Percentiles rank a stretch among this genome's conserved stretches.
Evolutionary conservation across 2,329 filamentous ascomycete genomes (phyloP).

Genomic region (Apiospora hydei): DNA sequence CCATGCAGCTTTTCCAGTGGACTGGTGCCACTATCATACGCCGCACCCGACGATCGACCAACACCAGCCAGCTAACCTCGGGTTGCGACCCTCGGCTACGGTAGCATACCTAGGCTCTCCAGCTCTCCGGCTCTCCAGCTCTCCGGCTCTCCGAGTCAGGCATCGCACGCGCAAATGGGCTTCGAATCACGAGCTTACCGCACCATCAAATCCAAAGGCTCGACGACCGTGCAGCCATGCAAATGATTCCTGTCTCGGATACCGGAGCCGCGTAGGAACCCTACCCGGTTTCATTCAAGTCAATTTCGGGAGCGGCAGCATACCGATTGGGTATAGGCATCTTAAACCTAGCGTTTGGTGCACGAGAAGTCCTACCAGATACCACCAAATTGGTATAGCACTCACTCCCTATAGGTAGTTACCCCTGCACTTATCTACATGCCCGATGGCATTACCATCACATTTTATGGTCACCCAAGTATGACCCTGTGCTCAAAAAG

Average conservation of each 20-base stretch:
- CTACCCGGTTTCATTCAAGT: neutral
- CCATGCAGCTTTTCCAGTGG: conserved; percentile 7
- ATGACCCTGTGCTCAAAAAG: neutral
- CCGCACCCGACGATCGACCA: conserved; percentile 6
- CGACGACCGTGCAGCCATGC: neutral
- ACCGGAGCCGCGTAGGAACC: neutral
- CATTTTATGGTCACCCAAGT: neutral
- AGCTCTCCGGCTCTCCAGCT: neutral
- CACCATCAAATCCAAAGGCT: neutral
- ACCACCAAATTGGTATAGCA: neutral
- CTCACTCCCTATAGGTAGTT: neutral
- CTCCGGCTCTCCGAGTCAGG: neutral
- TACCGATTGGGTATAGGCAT: neutral
- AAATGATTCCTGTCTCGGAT: neutral
- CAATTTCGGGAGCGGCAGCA: neutral
- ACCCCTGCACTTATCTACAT: neutral
- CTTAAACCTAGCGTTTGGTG: neutral
- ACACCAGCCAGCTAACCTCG: neutral
- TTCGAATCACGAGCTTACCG: conserved; percentile 13
- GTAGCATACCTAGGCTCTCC: neutral
- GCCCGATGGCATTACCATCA: neutral
- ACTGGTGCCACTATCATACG: conserved; percentile 13
- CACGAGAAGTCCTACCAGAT: neutral
- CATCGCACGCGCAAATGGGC: neutral
- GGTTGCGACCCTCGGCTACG: neutral